Evolutionary conservation across 352 stramenopile genomes (phyloP).

Genomic region (Phytophthora sojae): DNA sequence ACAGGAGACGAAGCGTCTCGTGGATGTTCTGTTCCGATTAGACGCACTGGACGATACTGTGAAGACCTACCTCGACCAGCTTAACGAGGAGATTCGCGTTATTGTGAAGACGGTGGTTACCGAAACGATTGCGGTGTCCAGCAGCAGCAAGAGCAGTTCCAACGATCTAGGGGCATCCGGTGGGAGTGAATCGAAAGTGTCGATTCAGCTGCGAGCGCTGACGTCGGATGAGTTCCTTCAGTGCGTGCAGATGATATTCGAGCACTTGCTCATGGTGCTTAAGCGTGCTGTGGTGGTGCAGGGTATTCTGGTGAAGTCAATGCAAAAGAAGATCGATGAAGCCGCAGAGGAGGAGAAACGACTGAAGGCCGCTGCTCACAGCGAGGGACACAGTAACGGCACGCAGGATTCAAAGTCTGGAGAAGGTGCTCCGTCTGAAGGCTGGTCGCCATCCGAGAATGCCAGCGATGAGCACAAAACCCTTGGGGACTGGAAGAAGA

Average conservation of each 20-base stretch:
- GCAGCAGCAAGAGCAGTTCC: constrained; percentile 48
- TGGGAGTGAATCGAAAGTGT: constrained; percentile 81
- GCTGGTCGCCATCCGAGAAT: constrained; percentile 57
- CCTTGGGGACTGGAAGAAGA: constrained; percentile 81
- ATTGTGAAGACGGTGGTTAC: constrained; percentile 91
- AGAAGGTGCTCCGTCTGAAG: constrained; percentile 13
- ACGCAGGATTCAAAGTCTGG: constrained; percentile 17
- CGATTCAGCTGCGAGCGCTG: constrained; percentile 77
- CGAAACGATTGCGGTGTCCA: constrained; percentile 84
- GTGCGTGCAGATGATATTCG: constrained; percentile 92
- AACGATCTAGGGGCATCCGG: constrained; percentile 29
- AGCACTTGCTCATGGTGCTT: constrained; percentile 85
- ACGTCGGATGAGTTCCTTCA: constrained; percentile 88
- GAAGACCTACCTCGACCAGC: constrained; percentile 76
- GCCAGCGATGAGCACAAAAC: constrained; percentile 55
- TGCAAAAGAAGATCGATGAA: constrained; percentile 77
- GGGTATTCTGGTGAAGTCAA: constrained; percentile 69
- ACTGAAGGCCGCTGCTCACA: constrained; percentile 18
- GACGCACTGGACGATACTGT: constrained; percentile 78
- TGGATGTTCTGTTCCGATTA: constrained; percentile 80
- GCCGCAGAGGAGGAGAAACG: constrained; percentile 49
- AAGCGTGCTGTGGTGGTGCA: constrained; percentile 84
- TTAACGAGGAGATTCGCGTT: constrained; percentile 89
- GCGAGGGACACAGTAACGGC: constrained; percentile 17
- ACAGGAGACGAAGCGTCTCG: constrained; percentile 58